Conservation (phyloP, 768 basidiomycete genomes). For the Porpolomopsis calyptriformis region DNA sequence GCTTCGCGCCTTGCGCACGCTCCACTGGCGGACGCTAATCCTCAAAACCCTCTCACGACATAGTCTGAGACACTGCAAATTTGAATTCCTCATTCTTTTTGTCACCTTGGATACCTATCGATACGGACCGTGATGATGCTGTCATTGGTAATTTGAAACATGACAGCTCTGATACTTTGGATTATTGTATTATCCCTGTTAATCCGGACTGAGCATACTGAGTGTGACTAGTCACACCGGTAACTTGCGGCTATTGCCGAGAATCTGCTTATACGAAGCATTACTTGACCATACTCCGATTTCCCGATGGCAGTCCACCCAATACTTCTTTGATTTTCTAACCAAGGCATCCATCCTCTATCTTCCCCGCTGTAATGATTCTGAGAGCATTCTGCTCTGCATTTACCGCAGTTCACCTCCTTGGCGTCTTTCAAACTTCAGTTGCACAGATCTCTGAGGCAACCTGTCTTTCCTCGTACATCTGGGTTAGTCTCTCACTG, state of each 20-base stretch:
- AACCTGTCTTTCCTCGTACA: conserved; percentile 4
- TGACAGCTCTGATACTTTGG: too few species aligned
- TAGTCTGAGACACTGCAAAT: background rate
- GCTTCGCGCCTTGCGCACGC: background rate
- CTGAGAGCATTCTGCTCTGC: background rate
- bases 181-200: background rate
- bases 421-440: background rate
- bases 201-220: too few species aligned
- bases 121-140: too few species aligned
- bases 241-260: too few species aligned
- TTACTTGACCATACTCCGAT: too few species aligned
- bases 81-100: background rate
- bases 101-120: background rate
- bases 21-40: background rate
- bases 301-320: too few species aligned
- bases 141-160: too few species aligned
- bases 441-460: conserved; percentile 1
- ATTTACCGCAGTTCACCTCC: background rate
- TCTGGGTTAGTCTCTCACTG: conserved; percentile 8
- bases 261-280: too few species aligned
- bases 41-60: background rate
- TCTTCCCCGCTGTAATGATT: background rate
- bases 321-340: background rate
- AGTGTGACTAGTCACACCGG: too few species aligned
- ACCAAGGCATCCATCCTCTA: background rate